Conservation (phyloP, 371 early-diverging fungal species). For the Dipsacomyces acuminosporus region DNA sequence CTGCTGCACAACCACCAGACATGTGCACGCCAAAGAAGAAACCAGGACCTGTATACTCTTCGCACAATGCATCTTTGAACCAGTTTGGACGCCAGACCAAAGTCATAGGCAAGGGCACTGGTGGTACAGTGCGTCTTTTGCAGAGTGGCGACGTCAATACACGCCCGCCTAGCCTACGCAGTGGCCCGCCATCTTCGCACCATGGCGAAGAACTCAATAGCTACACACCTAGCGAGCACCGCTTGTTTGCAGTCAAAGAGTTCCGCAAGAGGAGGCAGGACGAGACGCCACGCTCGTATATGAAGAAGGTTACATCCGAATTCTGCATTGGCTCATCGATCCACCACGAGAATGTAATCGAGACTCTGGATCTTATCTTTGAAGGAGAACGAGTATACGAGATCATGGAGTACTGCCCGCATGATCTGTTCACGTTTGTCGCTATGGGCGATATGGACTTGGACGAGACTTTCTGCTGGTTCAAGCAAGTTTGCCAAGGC, state of each 20-base stretch:
- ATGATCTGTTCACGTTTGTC: constrained; percentile 68
- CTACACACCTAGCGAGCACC: constrained; percentile 47
- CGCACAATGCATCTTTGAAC: constrained; percentile 45
- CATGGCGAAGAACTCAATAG: constrained; percentile 27
- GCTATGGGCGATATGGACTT: constrained; percentile 62
- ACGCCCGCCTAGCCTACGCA: constrained; percentile 47
- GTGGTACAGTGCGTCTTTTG: constrained; percentile 64
- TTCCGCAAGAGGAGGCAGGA: constrained; percentile 62
- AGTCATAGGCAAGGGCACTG: constrained; percentile 67
- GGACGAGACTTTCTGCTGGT: constrained; percentile 65
- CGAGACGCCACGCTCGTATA: constrained; percentile 74
- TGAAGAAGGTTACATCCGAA: constrained; percentile 77
- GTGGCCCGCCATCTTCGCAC: constrained; percentile 47
- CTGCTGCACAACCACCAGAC: not conserved
- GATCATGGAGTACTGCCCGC: constrained; percentile 78
- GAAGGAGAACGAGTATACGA: constrained; percentile 59
- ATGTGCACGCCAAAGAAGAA: constrained; percentile 20
- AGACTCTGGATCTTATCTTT: constrained; percentile 76
- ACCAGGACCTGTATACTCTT: constrained; percentile 35
- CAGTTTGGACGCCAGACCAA: constrained; percentile 50
- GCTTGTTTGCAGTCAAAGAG: constrained; percentile 72
- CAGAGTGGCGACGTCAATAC: constrained; percentile 37
- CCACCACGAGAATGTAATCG: constrained; percentile 82
- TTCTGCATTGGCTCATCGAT: constrained; percentile 76
- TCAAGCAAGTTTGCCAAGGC: constrained; percentile 69